Base-by-base conservation (phyloP, 2,329 filamentous ascomycete species). In the Metarhizium album region DNA sequence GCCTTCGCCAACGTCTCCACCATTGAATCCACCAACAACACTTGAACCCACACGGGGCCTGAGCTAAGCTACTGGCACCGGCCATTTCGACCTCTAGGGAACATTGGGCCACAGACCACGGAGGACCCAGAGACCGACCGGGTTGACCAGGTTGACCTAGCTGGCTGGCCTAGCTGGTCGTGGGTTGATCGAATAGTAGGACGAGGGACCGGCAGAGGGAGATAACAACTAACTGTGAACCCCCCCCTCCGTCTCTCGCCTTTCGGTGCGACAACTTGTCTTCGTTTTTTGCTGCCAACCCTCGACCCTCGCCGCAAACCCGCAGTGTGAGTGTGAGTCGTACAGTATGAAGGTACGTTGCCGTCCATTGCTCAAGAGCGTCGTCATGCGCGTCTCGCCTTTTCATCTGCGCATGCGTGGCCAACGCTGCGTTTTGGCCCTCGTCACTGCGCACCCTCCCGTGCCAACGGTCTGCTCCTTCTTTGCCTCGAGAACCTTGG, bases 331-430 rank as follows among this genome's bases (percentile, higher is more conserved):
- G 38, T 37, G 33, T 35, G 46, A 57, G 60, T 64, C 60, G 59
- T 62, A 65, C 64, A 66, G 63, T 53, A 67, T 67, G 64, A 67
- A 67, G 64, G 64, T 54, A 48, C 24, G 52, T 54, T 35, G 42
- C 49, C 49, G 49, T n/a, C 45, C 35, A 38, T 27, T 7, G 6
- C 14, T n/a, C 29, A 18, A 38, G 18, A 20, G 14, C 31, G 31
- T 47, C 20, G 23, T 11, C 31, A 35, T 46, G 16, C 20, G 35
- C 16, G 33, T 46, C 22, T n/a, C 20, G 22, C 22, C 33, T 9
- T 27, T 45, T 16, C 14, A 24, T 24, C 40, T 43, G 50, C 50
- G 42, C 42, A 42, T 48, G 31, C 14, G 35, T 11, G 13, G 40
- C 42, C 40, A 16, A 22, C 40, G 20, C 22, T 24, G 20, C 20